phyloP scores from a whole-genome alignment of 176 grass and related monocot species.

The Oropetium thomaeum region DNA sequence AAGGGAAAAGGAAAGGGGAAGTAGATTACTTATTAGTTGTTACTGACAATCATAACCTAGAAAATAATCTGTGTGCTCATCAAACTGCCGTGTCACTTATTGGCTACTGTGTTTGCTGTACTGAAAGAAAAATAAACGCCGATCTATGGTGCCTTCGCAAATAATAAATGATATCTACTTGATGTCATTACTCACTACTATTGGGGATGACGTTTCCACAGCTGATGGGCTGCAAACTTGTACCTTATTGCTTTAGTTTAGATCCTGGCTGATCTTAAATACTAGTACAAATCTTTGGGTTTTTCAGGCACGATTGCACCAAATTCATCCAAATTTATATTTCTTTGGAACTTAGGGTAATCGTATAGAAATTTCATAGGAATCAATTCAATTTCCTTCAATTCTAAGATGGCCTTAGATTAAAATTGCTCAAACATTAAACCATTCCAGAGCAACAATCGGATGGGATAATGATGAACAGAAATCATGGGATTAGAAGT shows the following conservation, averaged over 20 bases:
- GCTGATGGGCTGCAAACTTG: neutral
- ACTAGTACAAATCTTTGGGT: neutral
- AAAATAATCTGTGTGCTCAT: conserved; percentile 27
- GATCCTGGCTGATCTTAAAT: neutral
- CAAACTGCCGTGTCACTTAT: neutral
- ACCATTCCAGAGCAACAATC: neutral
- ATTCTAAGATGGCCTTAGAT: no score
- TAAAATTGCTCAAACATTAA: neutral
- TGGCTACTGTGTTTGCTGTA: neutral
- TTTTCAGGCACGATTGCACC: neutral
- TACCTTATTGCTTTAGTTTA: neutral
- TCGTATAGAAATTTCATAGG: no score
- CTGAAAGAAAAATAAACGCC: neutral
- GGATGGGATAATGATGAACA: neutral
- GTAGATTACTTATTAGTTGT: conserved; percentile 15
- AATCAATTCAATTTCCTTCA: no score
- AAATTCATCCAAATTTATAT: neutral
- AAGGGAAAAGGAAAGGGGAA: conserved; percentile 86
- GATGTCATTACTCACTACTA: no score
- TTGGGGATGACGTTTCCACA: neutral
- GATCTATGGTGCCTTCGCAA: neutral
- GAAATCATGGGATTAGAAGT: neutral
- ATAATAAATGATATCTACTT: no score
- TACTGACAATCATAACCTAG: conserved; percentile 32
- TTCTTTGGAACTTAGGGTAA: no score